Evolutionary conservation across 2,329 filamentous ascomycete genomes (phyloP), one percentile per base, ranked within the genome.

Genomic region (Bipolaris oryzae): DNA sequence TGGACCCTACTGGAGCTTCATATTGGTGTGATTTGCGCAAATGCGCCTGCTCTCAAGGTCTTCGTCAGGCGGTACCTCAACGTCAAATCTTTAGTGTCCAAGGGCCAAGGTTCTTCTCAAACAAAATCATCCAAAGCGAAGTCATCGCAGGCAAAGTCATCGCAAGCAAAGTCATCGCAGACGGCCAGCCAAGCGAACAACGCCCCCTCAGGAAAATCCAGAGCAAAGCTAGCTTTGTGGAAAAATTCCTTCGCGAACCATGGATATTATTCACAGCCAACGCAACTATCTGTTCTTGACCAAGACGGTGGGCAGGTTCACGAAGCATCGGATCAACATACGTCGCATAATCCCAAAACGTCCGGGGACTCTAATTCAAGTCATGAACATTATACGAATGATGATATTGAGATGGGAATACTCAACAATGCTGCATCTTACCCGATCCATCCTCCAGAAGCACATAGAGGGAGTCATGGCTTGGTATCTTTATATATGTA

Each of bases 11-110:
- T 71, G 4, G 67, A 71, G 39, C 33, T 70, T 2, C 61, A 69
- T 25, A 50, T 71, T n/a, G 67, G 66, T 11, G 55, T 58, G 2
- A 68, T 68, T 38, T 71, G 66, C 50, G 68, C 63, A 1, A 70
- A 69, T 35, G 61, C 60, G 3, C 68, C 68, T 2, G 63, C 66
- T 4, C 57, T 69, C 13, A 70, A 69, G 35, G 60, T 60, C 9
- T 68, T 70, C 49, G 67, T 64, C 48, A 56, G 34, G 21, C 55
- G 58, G 5, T 52, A 57, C 38, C 51, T 68, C 45, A 53, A 44
- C 18, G 38, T 23, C 20, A 41, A 41, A 41, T 41, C 20, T 23
- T 1, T 41, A 13, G 16, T 41, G 20, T 41, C 38, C 11, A 41
- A 41, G 38, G 10, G 7, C 20, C 20, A 23, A 3, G 38, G 10